Conservation (phyloP, 495 filamentous ascomycete species). For the Penicillium silybi region DNA sequence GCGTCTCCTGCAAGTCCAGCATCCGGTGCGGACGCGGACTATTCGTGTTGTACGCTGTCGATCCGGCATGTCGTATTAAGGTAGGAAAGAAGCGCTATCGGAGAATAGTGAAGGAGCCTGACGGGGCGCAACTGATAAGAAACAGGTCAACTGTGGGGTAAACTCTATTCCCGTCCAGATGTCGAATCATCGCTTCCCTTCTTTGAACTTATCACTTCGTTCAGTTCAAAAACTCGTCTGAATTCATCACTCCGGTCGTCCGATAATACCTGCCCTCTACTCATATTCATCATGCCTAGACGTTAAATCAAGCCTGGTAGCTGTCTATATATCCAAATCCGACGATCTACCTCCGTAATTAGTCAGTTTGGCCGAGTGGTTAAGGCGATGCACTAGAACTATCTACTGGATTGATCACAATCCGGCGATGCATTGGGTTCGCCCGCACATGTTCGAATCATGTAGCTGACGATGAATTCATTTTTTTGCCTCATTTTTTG, state of each 20-base stretch:
- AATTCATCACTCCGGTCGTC: no score
- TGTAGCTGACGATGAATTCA: neutral
- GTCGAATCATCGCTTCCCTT: no score
- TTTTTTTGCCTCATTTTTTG: neutral
- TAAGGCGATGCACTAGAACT: neutral
- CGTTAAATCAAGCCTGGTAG: no score
- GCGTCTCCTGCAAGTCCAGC: slow-evolving; percentile 78
- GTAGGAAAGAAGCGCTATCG: neutral
- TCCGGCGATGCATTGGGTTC: neutral
- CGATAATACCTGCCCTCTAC: no score
- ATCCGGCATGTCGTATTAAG: slow-evolving; percentile 24
- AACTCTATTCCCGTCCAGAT: no score
- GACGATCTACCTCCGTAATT: no score
- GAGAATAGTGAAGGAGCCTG: neutral
- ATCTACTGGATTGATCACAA: neutral
- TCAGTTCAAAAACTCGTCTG: no score
- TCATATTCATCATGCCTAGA: no score
- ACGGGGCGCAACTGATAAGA: neutral
- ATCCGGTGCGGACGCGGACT: slow-evolving; percentile 58
- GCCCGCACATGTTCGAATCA: neutral
- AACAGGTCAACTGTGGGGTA: neutral
- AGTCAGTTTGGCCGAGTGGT: neutral
- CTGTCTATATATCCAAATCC: no score
- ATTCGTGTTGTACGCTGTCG: slow-evolving; percentile 29
- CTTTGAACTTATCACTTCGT: no score